Percentiles rank a stretch among this genome's conserved stretches.
Conservation (phyloP, 306 rosid genomes). For the cucumber (Cucumis sativus) region Cucumber_9930_V3 NC_026660.2:2078001-2078500, state of each 20-base stretch:
- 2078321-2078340: slow-evolving; percentile 37
- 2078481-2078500: slow-evolving; percentile 86
- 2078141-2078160: no score
- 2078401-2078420: slow-evolving; percentile 66
- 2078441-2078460: slow-evolving; percentile 81
- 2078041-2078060: background rate
- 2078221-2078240: no score
- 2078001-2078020: background rate
- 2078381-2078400: slow-evolving; percentile 90
- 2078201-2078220: no score
- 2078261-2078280: background rate
- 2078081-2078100: no score
- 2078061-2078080: no score
- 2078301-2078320: background rate
- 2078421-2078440: slow-evolving; percentile 82
- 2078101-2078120: no score
- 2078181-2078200: no score
- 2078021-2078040: background rate
- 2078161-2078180: no score
- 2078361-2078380: slow-evolving; percentile 37
- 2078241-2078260: no score
- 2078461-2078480: slow-evolving; percentile 84
- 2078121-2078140: no score
- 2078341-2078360: slow-evolving; percentile 79
- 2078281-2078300: background rate